Evolutionary conservation across 345 rosid genomes (phyloP).

Genomic region (Litchi chinensis): DNA sequence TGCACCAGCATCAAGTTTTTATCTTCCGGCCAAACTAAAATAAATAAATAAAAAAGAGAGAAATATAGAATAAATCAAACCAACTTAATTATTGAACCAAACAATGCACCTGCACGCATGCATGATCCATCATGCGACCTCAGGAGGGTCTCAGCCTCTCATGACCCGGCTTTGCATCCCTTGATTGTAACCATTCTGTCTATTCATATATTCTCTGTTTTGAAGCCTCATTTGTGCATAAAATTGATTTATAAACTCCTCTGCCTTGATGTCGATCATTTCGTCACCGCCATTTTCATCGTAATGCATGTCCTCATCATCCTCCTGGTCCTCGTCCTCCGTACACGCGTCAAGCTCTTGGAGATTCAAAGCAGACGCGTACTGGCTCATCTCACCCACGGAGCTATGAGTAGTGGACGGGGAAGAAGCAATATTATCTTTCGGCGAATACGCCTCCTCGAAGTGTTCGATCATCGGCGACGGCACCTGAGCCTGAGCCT

Average conservation of each 20-base stretch:
- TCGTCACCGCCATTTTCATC: slow-evolving; percentile 48
- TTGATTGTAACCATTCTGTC: not conserved
- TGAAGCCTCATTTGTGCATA: slow-evolving; percentile 64
- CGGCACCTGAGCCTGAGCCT: not conserved
- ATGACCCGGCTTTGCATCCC: not conserved
- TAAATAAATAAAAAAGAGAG: not conserved
- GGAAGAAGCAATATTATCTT: not conserved
- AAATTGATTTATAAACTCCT: slow-evolving; percentile 60
- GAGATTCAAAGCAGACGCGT: slow-evolving; percentile 51
- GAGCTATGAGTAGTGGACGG: slow-evolving; percentile 22
- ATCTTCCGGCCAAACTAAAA: not conserved
- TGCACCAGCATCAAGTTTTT: too few relatives aligned
- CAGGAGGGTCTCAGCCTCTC: not conserved
- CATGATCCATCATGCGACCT: not conserved
- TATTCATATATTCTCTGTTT: slow-evolving; percentile 4
- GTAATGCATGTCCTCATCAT: slow-evolving; percentile 16
- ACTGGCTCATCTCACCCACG: slow-evolving; percentile 33
- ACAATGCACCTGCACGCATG: not conserved
- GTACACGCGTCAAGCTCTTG: slow-evolving; percentile 35
- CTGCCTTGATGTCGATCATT: slow-evolving; percentile 76
- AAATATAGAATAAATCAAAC: too few relatives aligned
- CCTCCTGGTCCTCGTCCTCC: slow-evolving; percentile 21
- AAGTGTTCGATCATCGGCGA: slow-evolving; percentile 7
- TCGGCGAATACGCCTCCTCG: slow-evolving; percentile 34
- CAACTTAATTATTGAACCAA: not conserved